phyloP scores from a whole-genome alignment of 2,329 filamentous ascomycete species.

The Fusarium pseudograminearum region DNA sequence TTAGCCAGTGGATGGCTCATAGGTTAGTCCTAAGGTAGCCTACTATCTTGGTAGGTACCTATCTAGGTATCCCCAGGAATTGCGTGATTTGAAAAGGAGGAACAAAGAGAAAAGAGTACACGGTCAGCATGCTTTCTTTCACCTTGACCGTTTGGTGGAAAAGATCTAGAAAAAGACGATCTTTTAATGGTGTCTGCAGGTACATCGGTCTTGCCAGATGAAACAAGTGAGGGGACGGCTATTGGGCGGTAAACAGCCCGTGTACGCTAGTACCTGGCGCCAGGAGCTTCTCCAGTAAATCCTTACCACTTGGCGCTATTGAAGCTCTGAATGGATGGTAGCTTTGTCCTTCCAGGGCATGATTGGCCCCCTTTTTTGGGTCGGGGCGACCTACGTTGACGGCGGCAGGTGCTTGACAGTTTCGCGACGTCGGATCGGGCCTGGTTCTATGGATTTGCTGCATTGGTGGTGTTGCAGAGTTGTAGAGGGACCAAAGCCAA shows the following conservation, averaged over 20 bases:
- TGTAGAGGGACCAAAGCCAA: conserved; percentile 18
- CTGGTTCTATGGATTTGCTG: not conserved
- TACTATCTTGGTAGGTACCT: not conserved
- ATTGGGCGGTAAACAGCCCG: conserved; percentile 24
- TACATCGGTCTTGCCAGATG: conserved; percentile 24
- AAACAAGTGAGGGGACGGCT: conserved; percentile 32
- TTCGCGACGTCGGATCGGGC: conserved; percentile 26
- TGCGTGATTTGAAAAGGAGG: not conserved
- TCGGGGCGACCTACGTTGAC: conserved; percentile 16
- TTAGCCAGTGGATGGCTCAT: not conserved
- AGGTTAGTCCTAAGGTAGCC: too few species aligned
- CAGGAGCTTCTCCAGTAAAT: conserved; percentile 24
- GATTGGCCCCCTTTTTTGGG: conserved; percentile 40
- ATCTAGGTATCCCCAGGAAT: not conserved
- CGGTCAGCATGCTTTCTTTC: not conserved
- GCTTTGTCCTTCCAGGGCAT: conserved; percentile 11
- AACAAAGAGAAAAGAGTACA: conserved; percentile 6
- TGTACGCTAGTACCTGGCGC: conserved; percentile 31
- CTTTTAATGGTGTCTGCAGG: conserved; percentile 13
- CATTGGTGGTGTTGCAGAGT: not conserved
- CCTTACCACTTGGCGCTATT: conserved; percentile 29
- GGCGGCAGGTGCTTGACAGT: conserved; percentile 25
- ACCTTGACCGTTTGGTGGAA: not conserved
- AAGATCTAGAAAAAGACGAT: conserved; percentile 27
- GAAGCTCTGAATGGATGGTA: conserved; percentile 25